phyloP scores from a whole-genome alignment of 805 yeast genomes.

The Yarrowia sp. region DNA sequence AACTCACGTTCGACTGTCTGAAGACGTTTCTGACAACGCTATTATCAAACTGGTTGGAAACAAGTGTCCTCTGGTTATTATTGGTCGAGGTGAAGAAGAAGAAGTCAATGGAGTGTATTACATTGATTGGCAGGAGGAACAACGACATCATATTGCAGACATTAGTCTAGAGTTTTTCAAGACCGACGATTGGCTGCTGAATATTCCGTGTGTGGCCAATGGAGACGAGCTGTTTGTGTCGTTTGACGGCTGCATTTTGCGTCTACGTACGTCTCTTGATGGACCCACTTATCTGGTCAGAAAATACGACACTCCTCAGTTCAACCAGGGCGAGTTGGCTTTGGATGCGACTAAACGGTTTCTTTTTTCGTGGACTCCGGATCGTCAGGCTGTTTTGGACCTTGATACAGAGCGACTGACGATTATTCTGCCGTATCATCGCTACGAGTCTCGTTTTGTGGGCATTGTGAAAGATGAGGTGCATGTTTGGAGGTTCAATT shows the following conservation, averaged over 20 bases:
- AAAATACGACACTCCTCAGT: background rate
- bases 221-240: background rate
- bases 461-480: background rate
- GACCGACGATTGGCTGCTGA: background rate
- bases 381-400: background rate
- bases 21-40: background rate
- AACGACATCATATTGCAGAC: background rate
- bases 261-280: background rate
- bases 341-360: background rate
- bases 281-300: background rate
- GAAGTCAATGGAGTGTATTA: background rate
- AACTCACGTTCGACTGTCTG: background rate
- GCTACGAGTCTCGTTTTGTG: slow-evolving; percentile 1
- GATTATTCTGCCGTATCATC: background rate
- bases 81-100: background rate
- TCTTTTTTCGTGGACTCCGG: background rate
- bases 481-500: slow-evolving; percentile 2
- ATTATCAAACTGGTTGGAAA: background rate
- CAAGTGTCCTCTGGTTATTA: background rate
- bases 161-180: background rate
- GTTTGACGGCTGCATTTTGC: background rate
- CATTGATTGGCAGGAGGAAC: background rate
- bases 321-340: background rate
- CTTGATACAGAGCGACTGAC: background rate
- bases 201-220: background rate